Evolutionary conservation across 1,284 basidiomycete genomes (phyloP), one percentile per base, ranked within the genome.

Genomic region (Leccinum subrobustum): DNA sequence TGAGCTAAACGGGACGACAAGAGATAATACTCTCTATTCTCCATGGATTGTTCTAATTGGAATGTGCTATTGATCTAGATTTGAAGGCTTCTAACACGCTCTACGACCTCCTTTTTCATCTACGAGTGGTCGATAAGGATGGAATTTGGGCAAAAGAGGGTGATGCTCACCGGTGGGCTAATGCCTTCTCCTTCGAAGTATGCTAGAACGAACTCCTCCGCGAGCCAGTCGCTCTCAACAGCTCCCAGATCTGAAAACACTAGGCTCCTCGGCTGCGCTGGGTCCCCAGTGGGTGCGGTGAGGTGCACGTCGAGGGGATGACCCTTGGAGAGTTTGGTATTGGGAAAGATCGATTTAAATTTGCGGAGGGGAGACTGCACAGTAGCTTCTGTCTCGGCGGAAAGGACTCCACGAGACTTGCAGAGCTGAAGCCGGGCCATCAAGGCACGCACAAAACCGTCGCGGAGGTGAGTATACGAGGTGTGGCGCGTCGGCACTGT

Each of bases 401-500:
- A 80, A 4, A 92, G 70, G 0, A 76, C 74, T 7, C 81, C 83
- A 12, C 78, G 75, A 65, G 84, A 79, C 57, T 80, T 79, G 37
- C 81, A 83, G 8, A 82, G 72, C 42, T 82, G 79, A 64, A 93
- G 77, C 11, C 92, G 86, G 0, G 79, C 78, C 64, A 88, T 84
- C 35, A 96, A 73, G 6, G 93, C 83, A 37, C 94, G 85, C 70
- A 92, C 80, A 68, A 95, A 95, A 1, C 90, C 94, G 69, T 96
- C 93, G 23, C 94, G 84, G 18, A 96, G 78, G 69, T 96, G 94
- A 18, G 84, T 82, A 70, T 89, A 93, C 6, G 88, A 90, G 0
- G 93, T 96, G 33, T 81, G 82, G 14, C 93, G 84, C 1, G 90
- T 91, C 2, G 93, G 93, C 14, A 95, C 93, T 93, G 57, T 57